Conservation (phyloP, 129 eudicot genomes). For the Pulicaria dysenterica region DNA sequence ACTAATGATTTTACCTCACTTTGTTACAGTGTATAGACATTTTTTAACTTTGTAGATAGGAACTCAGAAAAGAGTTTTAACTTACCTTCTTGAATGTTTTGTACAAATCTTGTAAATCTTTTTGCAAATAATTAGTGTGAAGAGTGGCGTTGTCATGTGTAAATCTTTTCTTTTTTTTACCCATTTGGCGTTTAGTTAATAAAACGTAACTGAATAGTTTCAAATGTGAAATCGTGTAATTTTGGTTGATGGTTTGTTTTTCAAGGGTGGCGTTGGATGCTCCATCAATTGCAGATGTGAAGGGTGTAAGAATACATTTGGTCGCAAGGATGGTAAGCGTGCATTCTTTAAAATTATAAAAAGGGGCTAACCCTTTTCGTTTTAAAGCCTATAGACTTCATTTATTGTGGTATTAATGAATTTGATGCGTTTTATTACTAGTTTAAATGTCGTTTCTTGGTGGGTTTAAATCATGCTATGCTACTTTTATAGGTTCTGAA, state of each 20-base stretch:
- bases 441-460: neutral
- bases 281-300: conserved; percentile 97
- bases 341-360: neutral
- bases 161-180: neutral
- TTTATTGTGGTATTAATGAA: conserved; percentile 13
- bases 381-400: neutral
- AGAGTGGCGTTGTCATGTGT: neutral
- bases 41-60: too few relatives aligned
- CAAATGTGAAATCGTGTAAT: conserved; percentile 23
- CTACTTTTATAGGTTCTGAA: conserved; percentile 50
- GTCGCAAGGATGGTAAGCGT: conserved; percentile 86
- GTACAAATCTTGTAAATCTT: neutral
- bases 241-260: conserved; percentile 21
- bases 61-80: too few relatives aligned
- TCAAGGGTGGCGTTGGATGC: conserved; percentile 99
- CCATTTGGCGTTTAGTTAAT: neutral
- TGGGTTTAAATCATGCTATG: conserved; percentile 20
- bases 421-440: conserved; percentile 11
- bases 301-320: conserved; percentile 98
- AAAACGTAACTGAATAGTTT: too few relatives aligned
- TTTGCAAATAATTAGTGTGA: neutral
- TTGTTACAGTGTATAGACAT: too few relatives aligned
- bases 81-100: neutral
- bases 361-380: neutral
- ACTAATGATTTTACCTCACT: too few relatives aligned